Evolutionary conservation across 768 basidiomycete species (phyloP), one percentile per base, ranked within the genome.

Genomic region (Punctularia strigosozonata): DNA sequence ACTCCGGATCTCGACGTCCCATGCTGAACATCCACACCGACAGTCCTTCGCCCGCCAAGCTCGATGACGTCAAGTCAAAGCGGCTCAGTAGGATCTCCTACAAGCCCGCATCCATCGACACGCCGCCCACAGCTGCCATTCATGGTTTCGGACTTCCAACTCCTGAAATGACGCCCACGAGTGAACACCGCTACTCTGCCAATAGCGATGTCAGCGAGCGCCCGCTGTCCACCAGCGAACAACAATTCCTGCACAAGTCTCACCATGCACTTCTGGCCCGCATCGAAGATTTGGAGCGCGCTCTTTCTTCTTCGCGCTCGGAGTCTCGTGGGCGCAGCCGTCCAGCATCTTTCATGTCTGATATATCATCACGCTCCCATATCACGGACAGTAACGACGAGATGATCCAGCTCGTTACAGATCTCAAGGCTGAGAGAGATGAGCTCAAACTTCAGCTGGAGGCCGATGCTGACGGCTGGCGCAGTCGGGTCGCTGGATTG

Each of bases 391-490:
- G 80, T 5, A 75, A 63, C 42, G 84, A 89, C 48, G 88, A 89
- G 61, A 78, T 89, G 73, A 60, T 87, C 28, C 68, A 69, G 47
- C 67, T 84, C 25, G 65, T 89, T 38, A 66, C 78, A 3, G 85
- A 87, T 52, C 68, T 88, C 49, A 89, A 90, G 55, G 70, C 79
- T 10, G 91, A 97, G 58, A 68, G 92, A 22, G 92, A 98, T 50
- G 82, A 89, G 42, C 65, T 97, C 37, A 81, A 80, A 55, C n/a
- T n/a, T n/a, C n/a, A n/a, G n/a, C n/a, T n/a, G n/a, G n/a, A n/a
- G n/a, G 75, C 77, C 37, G 91, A 97, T 56, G 78, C 90, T 1
- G 82, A 89, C 46, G 84, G 82, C 0, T 94, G 90, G 88, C 70
- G 84, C 44, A 68, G 60, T 24, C 70, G 91, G 18, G 83, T 90